A percentile compares a stretch with the other conserved stretches of the same genome.
Evolutionary conservation across 2,329 filamentous ascomycete genomes (phyloP).

Genomic region (Hymenoscyphus fructigenus): DNA sequence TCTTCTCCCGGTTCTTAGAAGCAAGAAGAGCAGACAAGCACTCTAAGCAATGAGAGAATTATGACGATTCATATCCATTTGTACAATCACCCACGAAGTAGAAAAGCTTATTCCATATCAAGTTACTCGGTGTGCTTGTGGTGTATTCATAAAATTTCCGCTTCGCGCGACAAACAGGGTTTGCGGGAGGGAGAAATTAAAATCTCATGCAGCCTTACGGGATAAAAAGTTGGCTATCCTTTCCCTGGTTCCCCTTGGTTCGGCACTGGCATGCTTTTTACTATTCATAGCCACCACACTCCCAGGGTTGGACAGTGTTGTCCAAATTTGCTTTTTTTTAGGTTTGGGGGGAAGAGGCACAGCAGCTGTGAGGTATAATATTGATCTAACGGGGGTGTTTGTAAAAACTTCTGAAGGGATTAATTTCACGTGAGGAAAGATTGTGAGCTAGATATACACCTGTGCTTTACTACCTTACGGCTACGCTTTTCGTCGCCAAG

Average conservation of each 20-base stretch:
- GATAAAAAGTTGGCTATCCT: not conserved
- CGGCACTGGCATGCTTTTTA: not conserved
- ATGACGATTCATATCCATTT: not conserved
- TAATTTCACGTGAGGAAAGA: too few relatives aligned
- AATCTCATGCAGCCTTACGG: slow-evolving; percentile 9
- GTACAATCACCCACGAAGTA: not conserved
- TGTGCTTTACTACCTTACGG: too few relatives aligned
- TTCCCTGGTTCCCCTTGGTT: not conserved
- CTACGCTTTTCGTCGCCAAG: too few relatives aligned
- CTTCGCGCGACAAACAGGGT: not conserved
- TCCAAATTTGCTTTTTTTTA: not conserved
- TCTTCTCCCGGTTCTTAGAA: too few relatives aligned
- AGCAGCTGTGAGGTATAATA: too few relatives aligned
- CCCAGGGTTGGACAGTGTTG: not conserved
- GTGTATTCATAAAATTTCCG: too few relatives aligned
- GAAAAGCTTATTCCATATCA: not conserved
- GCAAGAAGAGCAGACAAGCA: not conserved
- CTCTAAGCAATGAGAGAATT: not conserved
- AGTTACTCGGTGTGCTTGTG: not conserved
- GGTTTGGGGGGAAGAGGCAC: not conserved
- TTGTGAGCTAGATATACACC: too few relatives aligned
- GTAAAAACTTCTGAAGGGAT: too few relatives aligned
- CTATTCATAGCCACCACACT: slow-evolving; percentile 6
- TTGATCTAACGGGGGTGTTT: too few relatives aligned
- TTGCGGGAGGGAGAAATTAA: not conserved